Conservation (phyloP, 1,139 yeast genomes). For the Magnusiomyces fungicola region DNA sequence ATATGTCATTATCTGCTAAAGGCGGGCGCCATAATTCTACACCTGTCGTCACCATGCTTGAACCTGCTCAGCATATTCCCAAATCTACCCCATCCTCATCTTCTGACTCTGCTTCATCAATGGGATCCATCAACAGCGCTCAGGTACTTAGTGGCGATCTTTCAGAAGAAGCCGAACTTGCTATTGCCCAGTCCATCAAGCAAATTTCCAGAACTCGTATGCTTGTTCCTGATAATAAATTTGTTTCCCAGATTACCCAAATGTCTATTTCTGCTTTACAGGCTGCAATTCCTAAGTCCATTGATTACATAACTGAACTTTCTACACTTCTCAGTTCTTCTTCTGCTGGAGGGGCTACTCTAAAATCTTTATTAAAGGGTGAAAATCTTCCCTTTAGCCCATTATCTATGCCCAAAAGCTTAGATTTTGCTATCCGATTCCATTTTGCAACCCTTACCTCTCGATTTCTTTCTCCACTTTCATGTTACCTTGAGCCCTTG, state of each 20-base stretch:
- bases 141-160: too few relatives aligned
- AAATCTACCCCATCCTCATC: too few relatives aligned
- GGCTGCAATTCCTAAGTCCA: conserved; percentile 1
- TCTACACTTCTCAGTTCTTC: background rate
- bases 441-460: conserved; percentile 16
- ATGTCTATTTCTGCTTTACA: conserved; percentile 4
- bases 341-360: background rate
- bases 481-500: conserved; percentile 12
- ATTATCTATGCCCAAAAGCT: conserved; percentile 6
- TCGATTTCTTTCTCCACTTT: conserved; percentile 11
- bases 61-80: too few relatives aligned
- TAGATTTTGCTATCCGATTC: conserved; percentile 14
- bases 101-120: too few relatives aligned
- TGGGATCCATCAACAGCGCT: too few relatives aligned
- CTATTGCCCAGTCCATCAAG: background rate
- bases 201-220: conserved; percentile 7
- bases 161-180: background rate
- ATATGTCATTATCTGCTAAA: background rate
- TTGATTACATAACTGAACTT: background rate
- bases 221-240: conserved; percentile 11
- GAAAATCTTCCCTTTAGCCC: background rate
- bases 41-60: conserved; percentile 3
- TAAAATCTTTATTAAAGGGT: background rate
- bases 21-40: background rate
- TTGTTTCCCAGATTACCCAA: conserved; percentile 6